Conservation (phyloP, 1,284 basidiomycete genomes). For the Singerocomus inundabilis region DNA sequence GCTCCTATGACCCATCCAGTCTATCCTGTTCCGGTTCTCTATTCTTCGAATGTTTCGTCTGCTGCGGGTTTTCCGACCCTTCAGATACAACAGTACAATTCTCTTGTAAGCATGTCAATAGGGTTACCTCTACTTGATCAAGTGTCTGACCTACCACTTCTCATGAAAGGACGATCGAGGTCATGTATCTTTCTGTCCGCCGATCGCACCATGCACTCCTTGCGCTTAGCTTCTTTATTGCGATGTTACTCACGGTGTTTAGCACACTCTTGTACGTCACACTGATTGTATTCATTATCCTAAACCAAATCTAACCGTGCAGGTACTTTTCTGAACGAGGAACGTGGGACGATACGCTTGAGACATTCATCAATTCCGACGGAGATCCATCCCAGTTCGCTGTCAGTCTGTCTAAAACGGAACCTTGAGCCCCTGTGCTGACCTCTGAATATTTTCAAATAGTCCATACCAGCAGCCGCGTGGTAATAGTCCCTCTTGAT, state of each 20-base stretch:
- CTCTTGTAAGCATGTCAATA: slow-evolving; percentile 54
- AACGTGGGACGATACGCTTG: slow-evolving; percentile 78
- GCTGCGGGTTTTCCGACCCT: slow-evolving; percentile 83
- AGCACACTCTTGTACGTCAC: slow-evolving; percentile 73
- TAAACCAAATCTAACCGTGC: not conserved
- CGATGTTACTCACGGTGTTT: slow-evolving; percentile 82
- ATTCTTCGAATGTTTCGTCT: slow-evolving; percentile 83
- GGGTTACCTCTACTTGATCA: not conserved
- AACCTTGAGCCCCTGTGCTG: slow-evolving; percentile 1
- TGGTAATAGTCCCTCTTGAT: slow-evolving; percentile 45
- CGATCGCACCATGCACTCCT: slow-evolving; percentile 83
- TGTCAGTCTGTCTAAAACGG: slow-evolving; percentile 35
- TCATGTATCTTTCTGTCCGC: slow-evolving; percentile 87
- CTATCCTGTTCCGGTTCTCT: slow-evolving; percentile 84
- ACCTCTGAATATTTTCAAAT: not conserved
- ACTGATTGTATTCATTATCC: not conserved
- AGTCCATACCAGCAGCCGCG: slow-evolving; percentile 78
- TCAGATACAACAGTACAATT: slow-evolving; percentile 79
- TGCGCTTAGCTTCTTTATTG: slow-evolving; percentile 85
- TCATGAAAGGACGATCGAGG: slow-evolving; percentile 74
- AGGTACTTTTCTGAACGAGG: slow-evolving; percentile 88
- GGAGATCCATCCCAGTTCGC: slow-evolving; percentile 79
- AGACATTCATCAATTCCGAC: slow-evolving; percentile 79
- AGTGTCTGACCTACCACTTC: not conserved
- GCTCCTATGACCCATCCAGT: slow-evolving; percentile 40